These are phyloP conservation scores for Alternaria alternata DNA, from an alignment of 2,329 filamentous ascomycete genomes.

Conservation along the genomic window DNA sequence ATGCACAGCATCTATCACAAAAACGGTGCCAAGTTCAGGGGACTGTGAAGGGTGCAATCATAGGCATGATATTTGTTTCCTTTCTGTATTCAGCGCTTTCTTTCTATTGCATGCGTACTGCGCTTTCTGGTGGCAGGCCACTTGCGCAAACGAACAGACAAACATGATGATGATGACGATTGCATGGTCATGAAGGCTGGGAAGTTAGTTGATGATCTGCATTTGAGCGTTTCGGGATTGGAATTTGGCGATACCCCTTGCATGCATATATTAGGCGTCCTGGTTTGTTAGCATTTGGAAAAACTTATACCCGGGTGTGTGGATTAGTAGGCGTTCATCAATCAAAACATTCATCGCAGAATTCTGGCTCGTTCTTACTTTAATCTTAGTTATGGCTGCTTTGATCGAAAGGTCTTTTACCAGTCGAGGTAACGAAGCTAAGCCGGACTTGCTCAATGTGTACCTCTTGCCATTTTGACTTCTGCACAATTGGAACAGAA, in stretches of 20 bases:
- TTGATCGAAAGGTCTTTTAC: neutral
- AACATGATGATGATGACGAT: neutral
- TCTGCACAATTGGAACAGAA: neutral
- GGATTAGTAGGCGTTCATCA: neutral
- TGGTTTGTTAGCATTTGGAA: constrained; percentile 6
- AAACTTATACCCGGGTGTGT: neutral
- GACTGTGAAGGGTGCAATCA: constrained; percentile 12
- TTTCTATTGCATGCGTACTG: constrained; percentile 1
- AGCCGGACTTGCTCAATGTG: neutral
- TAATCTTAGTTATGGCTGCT: neutral
- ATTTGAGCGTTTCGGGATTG: constrained; percentile 1
- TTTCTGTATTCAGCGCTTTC: neutral
- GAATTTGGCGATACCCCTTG: constrained; percentile 25
- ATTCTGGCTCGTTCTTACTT: no score
- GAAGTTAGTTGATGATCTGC: neutral
- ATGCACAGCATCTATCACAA: constrained; percentile 15
- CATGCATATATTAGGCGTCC: constrained; percentile 23
- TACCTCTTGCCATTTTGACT: neutral
- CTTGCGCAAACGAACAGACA: constrained; percentile 3
- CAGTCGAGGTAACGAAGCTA: neutral
- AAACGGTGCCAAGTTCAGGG: constrained; percentile 39
- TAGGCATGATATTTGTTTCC: neutral
- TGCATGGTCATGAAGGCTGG: constrained; percentile 3
- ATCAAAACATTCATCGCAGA: neutral
- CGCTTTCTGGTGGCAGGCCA: constrained; percentile 17